Evolutionary conservation across 768 basidiomycete species (phyloP).

Genomic region (Cubamyces sp.): DNA sequence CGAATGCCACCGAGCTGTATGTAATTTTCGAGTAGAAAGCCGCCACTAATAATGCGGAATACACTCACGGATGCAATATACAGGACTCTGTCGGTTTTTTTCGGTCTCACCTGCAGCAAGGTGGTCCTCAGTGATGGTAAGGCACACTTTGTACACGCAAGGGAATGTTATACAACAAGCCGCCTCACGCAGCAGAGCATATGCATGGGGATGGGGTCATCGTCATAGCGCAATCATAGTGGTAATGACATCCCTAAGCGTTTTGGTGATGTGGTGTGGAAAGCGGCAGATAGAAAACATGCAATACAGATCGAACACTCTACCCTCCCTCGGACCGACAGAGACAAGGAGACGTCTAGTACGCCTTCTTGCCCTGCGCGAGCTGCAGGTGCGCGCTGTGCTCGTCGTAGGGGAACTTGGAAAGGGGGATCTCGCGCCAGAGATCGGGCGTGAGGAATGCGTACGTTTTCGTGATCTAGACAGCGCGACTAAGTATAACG

Average conservation of each 20-base stretch:
- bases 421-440: conserved; percentile 92
- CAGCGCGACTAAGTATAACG: background rate
- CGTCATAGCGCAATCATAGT: conserved; percentile 18
- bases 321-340: conserved; percentile 14
- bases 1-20: too few species aligned
- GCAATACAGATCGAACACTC: conserved; percentile 24
- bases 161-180: conserved; percentile 17
- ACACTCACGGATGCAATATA: too few species aligned
- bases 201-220: conserved; percentile 12
- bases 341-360: conserved; percentile 43
- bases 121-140: too few species aligned
- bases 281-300: conserved; percentile 24
- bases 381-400: conserved; percentile 92
- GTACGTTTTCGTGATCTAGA: conserved; percentile 95
- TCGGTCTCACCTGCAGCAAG: too few species aligned
- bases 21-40: too few species aligned
- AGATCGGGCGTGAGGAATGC: conserved; percentile 97
- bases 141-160: background rate
- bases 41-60: too few species aligned
- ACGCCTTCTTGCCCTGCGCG: conserved; percentile 73
- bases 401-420: conserved; percentile 93
- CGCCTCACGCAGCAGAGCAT: conserved; percentile 5
- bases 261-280: conserved; percentile 19
- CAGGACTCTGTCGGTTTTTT: too few species aligned
- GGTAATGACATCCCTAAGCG: conserved; percentile 19